A percentile compares a stretch with the other conserved stretches of the same genome.
Evolutionary conservation across 2,329 filamentous ascomycete genomes (phyloP).

Genomic region (Colletotrichum tamarilloi): DNA sequence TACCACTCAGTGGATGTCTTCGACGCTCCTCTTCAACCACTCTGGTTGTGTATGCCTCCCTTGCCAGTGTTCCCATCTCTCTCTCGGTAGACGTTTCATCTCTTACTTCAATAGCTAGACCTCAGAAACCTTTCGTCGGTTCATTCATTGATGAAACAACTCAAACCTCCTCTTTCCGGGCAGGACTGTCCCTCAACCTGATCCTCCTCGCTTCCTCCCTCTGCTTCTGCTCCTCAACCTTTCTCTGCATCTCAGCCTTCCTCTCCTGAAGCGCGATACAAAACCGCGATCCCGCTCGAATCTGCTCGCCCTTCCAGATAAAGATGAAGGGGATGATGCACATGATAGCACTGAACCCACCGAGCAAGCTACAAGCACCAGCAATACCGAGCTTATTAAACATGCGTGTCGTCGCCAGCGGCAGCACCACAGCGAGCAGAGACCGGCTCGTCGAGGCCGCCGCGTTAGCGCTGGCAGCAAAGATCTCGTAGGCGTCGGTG

Average conservation of each 20-base stretch:
- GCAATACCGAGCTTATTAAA: constrained; percentile 58
- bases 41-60: background rate
- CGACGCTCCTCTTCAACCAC: background rate
- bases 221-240: constrained; percentile 49
- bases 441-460: constrained; percentile 37
- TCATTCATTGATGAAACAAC: background rate
- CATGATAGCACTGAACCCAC: constrained; percentile 61
- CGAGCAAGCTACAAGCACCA: constrained; percentile 64
- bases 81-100: too few species aligned
- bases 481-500: constrained; percentile 75
- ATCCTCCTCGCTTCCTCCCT: constrained; percentile 37
- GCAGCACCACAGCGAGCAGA: constrained; percentile 55
- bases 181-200: background rate
- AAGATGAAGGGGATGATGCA: constrained; percentile 63
- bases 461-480: constrained; percentile 51
- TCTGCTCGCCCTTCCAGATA: constrained; percentile 63
- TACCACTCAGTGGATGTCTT: background rate
- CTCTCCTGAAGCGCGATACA: constrained; percentile 68
- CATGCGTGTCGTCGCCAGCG: constrained; percentile 64
- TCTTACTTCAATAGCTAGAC: too few species aligned
- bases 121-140: background rate
- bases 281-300: constrained; percentile 69
- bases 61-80: background rate
- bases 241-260: constrained; percentile 58
- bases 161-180: constrained; percentile 14